Base-by-base conservation (phyloP, 371 early-diverging fungal species). In the Rhizopus delemar region DNA sequence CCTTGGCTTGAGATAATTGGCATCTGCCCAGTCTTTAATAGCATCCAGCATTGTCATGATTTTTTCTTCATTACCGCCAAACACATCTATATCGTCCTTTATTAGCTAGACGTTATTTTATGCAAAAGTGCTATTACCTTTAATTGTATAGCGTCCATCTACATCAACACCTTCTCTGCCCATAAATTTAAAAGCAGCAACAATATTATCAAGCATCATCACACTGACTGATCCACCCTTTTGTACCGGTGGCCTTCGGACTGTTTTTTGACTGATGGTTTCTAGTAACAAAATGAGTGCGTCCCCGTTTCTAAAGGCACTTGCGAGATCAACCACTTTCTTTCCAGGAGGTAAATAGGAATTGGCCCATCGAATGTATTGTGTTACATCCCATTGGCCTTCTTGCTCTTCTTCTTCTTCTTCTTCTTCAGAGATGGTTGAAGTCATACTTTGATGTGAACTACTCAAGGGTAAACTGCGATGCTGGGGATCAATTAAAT, bases 141-240 rank as follows among this genome's bases (percentile, higher is more conserved):
- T 78, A 48, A 78, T 83, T 0, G 83, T 86, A 54, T 74, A 83
- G 5, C 65, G 64, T 0, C 83, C 83, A 52, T 83, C 82, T 0
- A 83, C 77, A 46, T 69, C 71, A 5, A 86, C 73, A 4, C 84
- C 84, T 45, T 82, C 84, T 15, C 80, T 70, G 6, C 82, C 83
- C 84, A 86, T 82, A 51, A 86, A 86, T 57, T 86, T 83, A 67
- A 86, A 83, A 2, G 82, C 86, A 5, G 86, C 80, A 33, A 82
- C 74, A 53, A 86, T 69, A 29, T 80, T 82, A 57, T 86, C 84
- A 6, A 86, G 71, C 81, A 81, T 80, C 51, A 68, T 63, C 50
- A 77, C 77, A 49, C 71, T 74, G 22, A 63, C 46, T 22, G 70
- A 67, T 8, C 70, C 67, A 33, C 60, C 71, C 32, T 71, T 68